Evolutionary conservation across 306 rosid genomes (phyloP).

Genomic region (Prunus kanzakura): DNA sequence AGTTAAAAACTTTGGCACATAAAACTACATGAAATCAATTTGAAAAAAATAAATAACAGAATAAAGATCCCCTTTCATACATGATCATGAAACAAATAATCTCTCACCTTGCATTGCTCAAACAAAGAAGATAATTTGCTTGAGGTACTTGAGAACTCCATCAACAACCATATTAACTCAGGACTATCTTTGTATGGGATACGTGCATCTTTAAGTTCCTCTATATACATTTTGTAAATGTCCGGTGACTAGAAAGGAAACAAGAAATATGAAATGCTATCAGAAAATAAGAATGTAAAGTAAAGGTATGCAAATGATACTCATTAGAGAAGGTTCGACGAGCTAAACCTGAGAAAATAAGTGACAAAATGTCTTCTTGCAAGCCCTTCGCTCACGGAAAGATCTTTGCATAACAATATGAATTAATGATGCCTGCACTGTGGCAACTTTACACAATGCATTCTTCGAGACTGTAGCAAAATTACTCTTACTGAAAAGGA

Average conservation of each 20-base stretch:
- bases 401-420: conserved; percentile 52
- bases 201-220: conserved; percentile 56
- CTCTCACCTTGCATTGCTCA: conserved; percentile 64
- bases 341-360: conserved; percentile 72
- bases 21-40: conserved; percentile 12
- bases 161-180: conserved; percentile 56
- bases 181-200: conserved; percentile 77
- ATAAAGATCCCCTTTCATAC: conserved; percentile 3
- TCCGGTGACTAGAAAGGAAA: conserved; percentile 51
- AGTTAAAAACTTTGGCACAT: conserved; percentile 17
- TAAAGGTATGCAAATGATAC: background rate
- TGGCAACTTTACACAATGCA: conserved; percentile 77
- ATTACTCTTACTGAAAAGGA: conserved; percentile 65
- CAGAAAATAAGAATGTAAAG: conserved; percentile 7
- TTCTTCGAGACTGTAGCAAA: conserved; percentile 71
- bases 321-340: background rate
- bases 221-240: conserved; percentile 60
- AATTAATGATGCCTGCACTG: conserved; percentile 66
- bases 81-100: background rate
- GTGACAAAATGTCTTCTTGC: conserved; percentile 58
- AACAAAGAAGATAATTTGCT: conserved; percentile 49
- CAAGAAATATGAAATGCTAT: background rate
- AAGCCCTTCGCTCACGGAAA: conserved; percentile 57
- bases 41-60: background rate
- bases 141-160: conserved; percentile 68